Conservation (phyloP, 345 rosid genomes). For the Aegle marmelos region DNA sequence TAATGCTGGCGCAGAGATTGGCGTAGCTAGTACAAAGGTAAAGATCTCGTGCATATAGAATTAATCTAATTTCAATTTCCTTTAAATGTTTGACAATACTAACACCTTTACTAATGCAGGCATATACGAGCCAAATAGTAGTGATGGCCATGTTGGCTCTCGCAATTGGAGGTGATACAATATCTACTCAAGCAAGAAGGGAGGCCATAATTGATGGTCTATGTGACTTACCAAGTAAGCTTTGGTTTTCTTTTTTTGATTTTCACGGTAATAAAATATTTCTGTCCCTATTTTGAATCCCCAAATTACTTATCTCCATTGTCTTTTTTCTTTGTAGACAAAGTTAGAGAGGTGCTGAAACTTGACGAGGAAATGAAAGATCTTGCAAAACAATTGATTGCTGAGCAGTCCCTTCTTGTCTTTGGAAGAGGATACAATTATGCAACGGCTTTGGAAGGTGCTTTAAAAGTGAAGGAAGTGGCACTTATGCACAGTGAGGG, state of each 20-base stretch:
- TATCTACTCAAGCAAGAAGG: slow-evolving; percentile 70
- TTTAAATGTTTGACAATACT: slow-evolving; percentile 10
- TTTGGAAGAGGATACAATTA: slow-evolving; percentile 95
- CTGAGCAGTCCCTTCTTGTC: slow-evolving; percentile 86
- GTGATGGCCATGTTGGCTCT: slow-evolving; percentile 97
- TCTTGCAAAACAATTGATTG: slow-evolving; percentile 67
- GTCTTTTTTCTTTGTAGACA: slow-evolving; percentile 44
- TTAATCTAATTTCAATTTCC: neutral
- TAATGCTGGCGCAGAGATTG: slow-evolving; percentile 95
- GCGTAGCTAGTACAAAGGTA: slow-evolving; percentile 99
- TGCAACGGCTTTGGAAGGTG: slow-evolving; percentile 92
- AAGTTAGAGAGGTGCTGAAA: slow-evolving; percentile 79
- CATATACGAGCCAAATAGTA: slow-evolving; percentile 96
- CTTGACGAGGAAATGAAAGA: slow-evolving; percentile 82
- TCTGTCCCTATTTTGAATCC: neutral
- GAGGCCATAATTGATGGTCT: slow-evolving; percentile 95
- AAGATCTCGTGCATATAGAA: slow-evolving; percentile 3
- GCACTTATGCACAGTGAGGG: slow-evolving; percentile 98
- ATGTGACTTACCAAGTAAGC: slow-evolving; percentile 82
- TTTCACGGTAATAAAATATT: neutral
- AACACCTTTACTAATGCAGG: slow-evolving; percentile 36
- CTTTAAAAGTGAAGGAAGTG: slow-evolving; percentile 91
- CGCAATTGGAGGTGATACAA: slow-evolving; percentile 84
- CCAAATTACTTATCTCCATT: neutral
- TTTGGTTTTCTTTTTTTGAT: neutral